Base-by-base conservation (phyloP, 352 stramenopile species). In the Pythium aristosporum region DNA sequence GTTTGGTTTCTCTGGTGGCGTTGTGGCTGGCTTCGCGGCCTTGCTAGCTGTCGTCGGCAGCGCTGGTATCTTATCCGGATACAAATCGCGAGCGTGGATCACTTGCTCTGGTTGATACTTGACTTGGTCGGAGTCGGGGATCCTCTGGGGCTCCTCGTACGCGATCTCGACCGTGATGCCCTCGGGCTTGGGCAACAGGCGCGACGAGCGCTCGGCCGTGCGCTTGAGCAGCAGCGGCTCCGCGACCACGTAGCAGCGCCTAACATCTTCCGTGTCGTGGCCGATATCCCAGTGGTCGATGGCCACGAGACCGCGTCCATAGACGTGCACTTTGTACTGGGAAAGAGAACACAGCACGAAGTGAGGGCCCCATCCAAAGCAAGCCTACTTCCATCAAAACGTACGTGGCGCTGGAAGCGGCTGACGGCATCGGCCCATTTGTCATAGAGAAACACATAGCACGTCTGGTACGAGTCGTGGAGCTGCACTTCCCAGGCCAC, bases 361-460 rank as follows among this genome's bases (percentile, higher is more conserved):
- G 42, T 48, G 13, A n/a, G 47, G 5, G 25, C 25, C 25, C 25
- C 25, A 30, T 30, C 25, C 25, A 30, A 30, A 30, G 25, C 15
- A 41, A 39, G 12, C 37, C 41, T 51, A 16, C 25, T 28, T 10
- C 8, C 12, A 32, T 37, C 25, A 30, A 34, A 36, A 77, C 79
- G 67, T 76, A 79, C 84, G 63, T 86, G 72, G 34, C 79, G 78
- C 61, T 88, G 73, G 32, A 93, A 68, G 46, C 84, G 81, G 47
- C 74, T 56, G 67, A 91, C 77, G 20, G 74, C 79, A 20, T 71
- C 61, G 21, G 82, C 82, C 85, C 85, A 93, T 32, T 78, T 73
- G 57, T 93, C 79, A 65, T 93, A 93, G 36, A 91, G 75, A 61
- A 83, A 93, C 54, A 93, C 79, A 21, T 80, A 60, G 50, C 66